Percentiles rank a stretch among this genome's conserved stretches.
Conservation (phyloP, 2,329 filamentous ascomycete species). For the Cladorrhinum sp. region DNA sequence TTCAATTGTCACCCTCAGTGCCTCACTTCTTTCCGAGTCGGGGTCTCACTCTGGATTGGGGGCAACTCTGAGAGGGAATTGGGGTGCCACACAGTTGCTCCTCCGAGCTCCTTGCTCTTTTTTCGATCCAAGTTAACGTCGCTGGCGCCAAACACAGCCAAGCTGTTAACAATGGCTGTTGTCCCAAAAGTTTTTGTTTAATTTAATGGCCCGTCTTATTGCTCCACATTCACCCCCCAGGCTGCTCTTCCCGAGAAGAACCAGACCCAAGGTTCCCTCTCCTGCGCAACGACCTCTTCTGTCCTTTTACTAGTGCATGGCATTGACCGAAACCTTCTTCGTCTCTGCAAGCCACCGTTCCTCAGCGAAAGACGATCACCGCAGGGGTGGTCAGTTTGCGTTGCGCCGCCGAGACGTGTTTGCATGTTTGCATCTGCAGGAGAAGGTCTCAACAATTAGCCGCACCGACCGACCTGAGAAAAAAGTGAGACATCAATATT, state of each 20-base stretch:
- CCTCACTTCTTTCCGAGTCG: neutral
- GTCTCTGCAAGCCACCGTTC: conserved; percentile 8
- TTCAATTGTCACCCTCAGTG: neutral
- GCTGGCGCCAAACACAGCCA: neutral
- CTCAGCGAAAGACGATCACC: neutral
- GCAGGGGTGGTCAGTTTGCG: neutral
- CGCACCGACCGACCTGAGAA: conserved; percentile 19
- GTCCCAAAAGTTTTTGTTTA: neutral
- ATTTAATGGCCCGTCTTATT: neutral
- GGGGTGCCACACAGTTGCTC: neutral
- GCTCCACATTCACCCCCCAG: neutral
- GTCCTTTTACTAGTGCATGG: neutral
- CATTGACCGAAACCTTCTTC: neutral
- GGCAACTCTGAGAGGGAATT: neutral
- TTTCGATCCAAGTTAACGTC: neutral
- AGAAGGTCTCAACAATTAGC: conserved; percentile 23
- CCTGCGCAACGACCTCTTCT: neutral
- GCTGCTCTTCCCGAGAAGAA: neutral
- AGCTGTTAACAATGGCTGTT: neutral
- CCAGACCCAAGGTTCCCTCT: neutral
- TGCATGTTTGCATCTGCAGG: conserved; percentile 21
- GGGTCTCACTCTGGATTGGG: too few relatives aligned
- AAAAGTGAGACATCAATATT: neutral
- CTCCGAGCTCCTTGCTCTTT: neutral
- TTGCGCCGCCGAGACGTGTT: neutral